phyloP scores from a whole-genome alignment of 345 rosid species.

The Noccaea caerulescens region DNA sequence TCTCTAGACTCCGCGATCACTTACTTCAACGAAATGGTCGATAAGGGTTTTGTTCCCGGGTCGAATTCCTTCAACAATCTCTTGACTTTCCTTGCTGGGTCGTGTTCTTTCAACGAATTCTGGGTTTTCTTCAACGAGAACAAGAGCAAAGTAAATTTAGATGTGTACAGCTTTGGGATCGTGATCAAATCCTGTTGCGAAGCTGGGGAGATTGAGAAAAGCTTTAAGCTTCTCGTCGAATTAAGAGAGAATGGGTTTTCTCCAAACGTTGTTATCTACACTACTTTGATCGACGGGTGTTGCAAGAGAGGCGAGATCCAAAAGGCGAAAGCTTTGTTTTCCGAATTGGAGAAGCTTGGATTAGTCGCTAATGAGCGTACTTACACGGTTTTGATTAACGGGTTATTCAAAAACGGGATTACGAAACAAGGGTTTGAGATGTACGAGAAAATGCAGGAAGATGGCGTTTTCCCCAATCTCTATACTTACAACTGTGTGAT shows the following conservation, averaged over 20 bases:
- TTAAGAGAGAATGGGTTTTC: slow-evolving; percentile 55
- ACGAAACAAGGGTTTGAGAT: slow-evolving; percentile 59
- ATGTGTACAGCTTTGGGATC: slow-evolving; percentile 71
- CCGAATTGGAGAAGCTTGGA: slow-evolving; percentile 56
- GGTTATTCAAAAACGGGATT: slow-evolving; percentile 66
- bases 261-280: slow-evolving; percentile 67
- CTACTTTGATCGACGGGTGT: slow-evolving; percentile 81
- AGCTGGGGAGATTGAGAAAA: slow-evolving; percentile 54
- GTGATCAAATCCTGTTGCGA: slow-evolving; percentile 74
- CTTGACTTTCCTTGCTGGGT: slow-evolving; percentile 48
- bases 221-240: slow-evolving; percentile 53
- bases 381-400: slow-evolving; percentile 72
- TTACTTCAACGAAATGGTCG: slow-evolving; percentile 57
- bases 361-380: slow-evolving; percentile 71
- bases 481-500: slow-evolving; percentile 71
- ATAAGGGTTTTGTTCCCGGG: slow-evolving; percentile 50
- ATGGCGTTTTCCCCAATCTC: slow-evolving; percentile 60
- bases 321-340: slow-evolving; percentile 59
- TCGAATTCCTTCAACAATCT: slow-evolving; percentile 55
- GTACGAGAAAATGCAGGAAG: slow-evolving; percentile 62
- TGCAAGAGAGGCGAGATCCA: slow-evolving; percentile 67
- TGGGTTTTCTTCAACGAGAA: slow-evolving; percentile 51
- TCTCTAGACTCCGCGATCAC: slow-evolving; percentile 49
- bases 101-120: slow-evolving; percentile 48
- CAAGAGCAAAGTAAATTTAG: slow-evolving; percentile 47